phyloP scores from a whole-genome alignment of 1,139 yeast species.

The Kurtzmaniella quercitrusa region DNA sequence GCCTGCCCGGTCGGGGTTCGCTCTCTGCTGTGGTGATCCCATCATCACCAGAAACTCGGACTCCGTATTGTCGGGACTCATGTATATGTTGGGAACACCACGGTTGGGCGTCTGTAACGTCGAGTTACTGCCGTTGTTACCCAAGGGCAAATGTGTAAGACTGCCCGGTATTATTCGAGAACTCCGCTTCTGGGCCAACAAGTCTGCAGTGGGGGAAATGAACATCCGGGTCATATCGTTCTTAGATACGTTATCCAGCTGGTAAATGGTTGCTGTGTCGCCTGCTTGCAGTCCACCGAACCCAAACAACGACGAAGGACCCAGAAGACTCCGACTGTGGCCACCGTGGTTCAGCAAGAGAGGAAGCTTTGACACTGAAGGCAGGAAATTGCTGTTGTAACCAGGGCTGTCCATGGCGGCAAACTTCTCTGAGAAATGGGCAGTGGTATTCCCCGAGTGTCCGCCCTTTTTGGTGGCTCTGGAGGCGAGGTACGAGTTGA shows the following conservation, averaged over 20 bases:
- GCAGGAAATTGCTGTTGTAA: conserved; percentile 17
- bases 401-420: not conserved
- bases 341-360: conserved; percentile 22
- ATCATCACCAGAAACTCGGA: conserved; percentile 28
- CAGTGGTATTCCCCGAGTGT: not conserved
- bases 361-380: conserved; percentile 33
- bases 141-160: conserved; percentile 19
- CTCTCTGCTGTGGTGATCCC: conserved; percentile 11
- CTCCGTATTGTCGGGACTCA: conserved; percentile 30
- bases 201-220: conserved; percentile 78
- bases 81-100: conserved; percentile 33
- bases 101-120: conserved; percentile 25
- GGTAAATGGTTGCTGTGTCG: conserved; percentile 34
- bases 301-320: conserved; percentile 11
- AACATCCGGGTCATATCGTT: conserved; percentile 52
- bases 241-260: conserved; percentile 32
- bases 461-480: conserved; percentile 32
- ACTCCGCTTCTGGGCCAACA: conserved; percentile 46
- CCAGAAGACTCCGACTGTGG: conserved; percentile 17
- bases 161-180: conserved; percentile 20
- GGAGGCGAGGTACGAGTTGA: conserved; percentile 35
- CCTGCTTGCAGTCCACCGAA: conserved; percentile 23
- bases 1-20: conserved; percentile 9
- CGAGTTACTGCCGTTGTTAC: conserved; percentile 19
- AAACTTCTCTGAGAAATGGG: not conserved